Conservation (phyloP, 805 yeast genomes). For the Saccharomycopsis olivae region DNA sequence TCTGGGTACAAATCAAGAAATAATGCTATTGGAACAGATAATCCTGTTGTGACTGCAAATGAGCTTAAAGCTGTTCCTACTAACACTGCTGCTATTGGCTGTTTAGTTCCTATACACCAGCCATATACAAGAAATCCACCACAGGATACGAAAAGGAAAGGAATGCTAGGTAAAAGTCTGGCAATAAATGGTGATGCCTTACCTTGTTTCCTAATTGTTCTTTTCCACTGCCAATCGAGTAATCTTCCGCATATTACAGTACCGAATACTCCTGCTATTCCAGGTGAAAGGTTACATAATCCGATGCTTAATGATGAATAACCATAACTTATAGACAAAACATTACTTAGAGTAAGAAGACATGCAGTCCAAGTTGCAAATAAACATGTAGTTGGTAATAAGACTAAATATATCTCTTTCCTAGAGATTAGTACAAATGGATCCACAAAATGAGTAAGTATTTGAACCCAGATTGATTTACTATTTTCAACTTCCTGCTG, state of each 20-base stretch:
- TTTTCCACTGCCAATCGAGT: constrained; percentile 26
- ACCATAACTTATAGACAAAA: constrained; percentile 39
- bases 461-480: background rate
- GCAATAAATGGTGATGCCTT: constrained; percentile 17
- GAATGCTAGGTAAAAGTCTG: constrained; percentile 1
- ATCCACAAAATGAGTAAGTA: constrained; percentile 2
- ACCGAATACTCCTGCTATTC: constrained; percentile 53
- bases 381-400: constrained; percentile 4
- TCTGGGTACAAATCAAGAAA: constrained; percentile 69
- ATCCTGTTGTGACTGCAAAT: too few relatives aligned
- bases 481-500: constrained; percentile 18
- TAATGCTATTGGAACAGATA: too few relatives aligned
- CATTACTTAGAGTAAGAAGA: constrained; percentile 52
- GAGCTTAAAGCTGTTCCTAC: too few relatives aligned
- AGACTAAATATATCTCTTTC: constrained; percentile 5
- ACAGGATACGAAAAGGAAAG: constrained; percentile 5
- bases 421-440: constrained; percentile 4
- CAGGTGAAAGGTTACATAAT: constrained; percentile 65
- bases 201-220: background rate
- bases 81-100: constrained; percentile 43
- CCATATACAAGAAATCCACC: constrained; percentile 42
- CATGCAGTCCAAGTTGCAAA: constrained; percentile 63
- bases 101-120: constrained; percentile 51
- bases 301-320: constrained; percentile 52
- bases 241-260: constrained; percentile 47